These are phyloP conservation scores for Knoxdaviesia capensis DNA, from an alignment of 2,329 filamentous ascomycete species.

Conservation along the genomic window DNA sequence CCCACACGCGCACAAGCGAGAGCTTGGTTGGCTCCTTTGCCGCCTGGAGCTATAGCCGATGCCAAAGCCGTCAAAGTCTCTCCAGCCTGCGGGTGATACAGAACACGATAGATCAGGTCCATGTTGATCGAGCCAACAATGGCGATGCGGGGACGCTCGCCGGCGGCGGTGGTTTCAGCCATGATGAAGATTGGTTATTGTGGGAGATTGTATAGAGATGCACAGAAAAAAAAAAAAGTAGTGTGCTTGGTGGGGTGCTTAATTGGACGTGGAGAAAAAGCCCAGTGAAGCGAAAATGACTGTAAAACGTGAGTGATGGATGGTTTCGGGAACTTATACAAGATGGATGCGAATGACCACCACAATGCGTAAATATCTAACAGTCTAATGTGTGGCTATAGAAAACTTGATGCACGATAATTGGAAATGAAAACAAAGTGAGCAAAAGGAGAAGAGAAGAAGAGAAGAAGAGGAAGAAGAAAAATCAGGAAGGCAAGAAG, in stretches of 20 bases:
- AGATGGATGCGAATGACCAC: too few species aligned
- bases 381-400: not conserved
- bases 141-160: conserved; percentile 25
- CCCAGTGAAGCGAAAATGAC: too few species aligned
- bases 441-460: not conserved
- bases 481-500: not conserved
- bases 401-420: too few species aligned
- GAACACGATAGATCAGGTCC: conserved; percentile 49
- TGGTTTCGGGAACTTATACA: too few species aligned
- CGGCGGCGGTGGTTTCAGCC: not conserved
- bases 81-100: conserved; percentile 44
- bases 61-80: conserved; percentile 32
- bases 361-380: too few species aligned
- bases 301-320: too few species aligned
- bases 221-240: too few species aligned
- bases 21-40: conserved; percentile 60
- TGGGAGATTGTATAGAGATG: too few species aligned
- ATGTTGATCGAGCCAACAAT: conserved; percentile 55
- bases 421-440: too few species aligned
- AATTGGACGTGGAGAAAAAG: too few species aligned
- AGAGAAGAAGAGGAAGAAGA: not conserved
- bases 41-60: conserved; percentile 20
- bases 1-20: conserved; percentile 32
- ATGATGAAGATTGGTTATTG: too few species aligned
- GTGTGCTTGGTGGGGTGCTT: too few species aligned